A percentile compares a stretch with the other conserved stretches of the same genome.
Evolutionary conservation across 2,329 filamentous ascomycete species (phyloP).

Genomic region (Huntiella abstrusa): DNA sequence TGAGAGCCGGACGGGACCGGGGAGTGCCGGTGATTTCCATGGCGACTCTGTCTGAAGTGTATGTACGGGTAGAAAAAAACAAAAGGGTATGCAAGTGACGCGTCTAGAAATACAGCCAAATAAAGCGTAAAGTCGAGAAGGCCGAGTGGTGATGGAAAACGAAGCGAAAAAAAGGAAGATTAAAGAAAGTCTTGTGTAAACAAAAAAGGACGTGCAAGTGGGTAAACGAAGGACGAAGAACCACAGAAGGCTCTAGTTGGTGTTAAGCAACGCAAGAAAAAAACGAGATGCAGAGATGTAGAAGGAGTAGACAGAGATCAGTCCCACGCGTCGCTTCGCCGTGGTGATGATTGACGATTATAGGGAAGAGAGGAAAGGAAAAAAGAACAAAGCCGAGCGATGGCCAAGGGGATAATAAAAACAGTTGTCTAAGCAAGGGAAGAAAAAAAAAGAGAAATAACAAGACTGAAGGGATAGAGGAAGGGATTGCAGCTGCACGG

Average conservation of each 20-base stretch:
- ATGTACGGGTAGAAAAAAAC: not conserved
- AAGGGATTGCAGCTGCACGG: slow-evolving; percentile 8
- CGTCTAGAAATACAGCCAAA: not conserved
- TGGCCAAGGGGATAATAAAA: slow-evolving; percentile 1
- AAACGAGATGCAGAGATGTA: slow-evolving; percentile 4
- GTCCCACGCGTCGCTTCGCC: slow-evolving; percentile 7
- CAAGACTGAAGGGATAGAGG: slow-evolving; percentile 2
- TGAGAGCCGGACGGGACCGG: slow-evolving; percentile 21
- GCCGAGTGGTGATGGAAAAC: not conserved
- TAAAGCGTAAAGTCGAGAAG: not conserved
- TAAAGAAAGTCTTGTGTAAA: slow-evolving; percentile 1
- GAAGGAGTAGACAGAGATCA: not conserved
- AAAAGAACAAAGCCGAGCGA: slow-evolving; percentile 4
- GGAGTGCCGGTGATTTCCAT: slow-evolving; percentile 10
- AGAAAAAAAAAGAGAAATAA: slow-evolving; percentile 7
- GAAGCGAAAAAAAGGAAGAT: not conserved
- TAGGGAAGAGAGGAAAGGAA: not conserved
- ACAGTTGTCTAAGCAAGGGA: slow-evolving; percentile 1
- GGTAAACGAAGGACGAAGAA: too few relatives aligned
- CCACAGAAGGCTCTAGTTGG: too few relatives aligned
- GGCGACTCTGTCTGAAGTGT: too few relatives aligned
- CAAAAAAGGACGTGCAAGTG: not conserved
- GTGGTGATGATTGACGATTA: slow-evolving; percentile 3
- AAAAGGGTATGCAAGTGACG: slow-evolving; percentile 1
- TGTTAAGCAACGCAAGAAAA: not conserved